Percentiles rank a stretch among this genome's conserved stretches.
Evolutionary conservation across 2,329 filamentous ascomycete genomes (phyloP).

Genomic region (Alternaria brassicae): DNA sequence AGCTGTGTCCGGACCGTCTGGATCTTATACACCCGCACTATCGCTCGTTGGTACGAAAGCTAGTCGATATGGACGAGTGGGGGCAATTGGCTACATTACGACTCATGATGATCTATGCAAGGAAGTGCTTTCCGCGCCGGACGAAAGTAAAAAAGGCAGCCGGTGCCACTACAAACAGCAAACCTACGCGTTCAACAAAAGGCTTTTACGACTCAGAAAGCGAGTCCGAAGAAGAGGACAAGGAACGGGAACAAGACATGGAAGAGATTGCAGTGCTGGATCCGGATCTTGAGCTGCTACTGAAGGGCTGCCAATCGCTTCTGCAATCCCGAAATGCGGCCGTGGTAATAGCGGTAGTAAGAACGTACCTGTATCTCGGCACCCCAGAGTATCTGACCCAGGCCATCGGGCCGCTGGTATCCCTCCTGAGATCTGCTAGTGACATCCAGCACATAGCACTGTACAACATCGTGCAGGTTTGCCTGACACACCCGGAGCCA

Average conservation of each 20-base stretch:
- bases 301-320: constrained; percentile 81
- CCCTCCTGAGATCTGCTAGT: constrained; percentile 80
- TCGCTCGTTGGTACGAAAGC: constrained; percentile 80
- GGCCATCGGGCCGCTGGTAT: constrained; percentile 83
- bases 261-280: constrained; percentile 71
- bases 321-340: constrained; percentile 92
- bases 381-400: constrained; percentile 76
- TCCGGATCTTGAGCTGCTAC: constrained; percentile 79
- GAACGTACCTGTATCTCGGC: constrained; percentile 85
- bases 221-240: constrained; percentile 52
- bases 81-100: constrained; percentile 84
- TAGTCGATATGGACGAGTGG: constrained; percentile 99
- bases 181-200: constrained; percentile 57
- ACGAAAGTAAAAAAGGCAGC: constrained; percentile 65
- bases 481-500: constrained; percentile 73
- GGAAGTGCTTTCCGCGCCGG: constrained; percentile 82
- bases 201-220: constrained; percentile 75
- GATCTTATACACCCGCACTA: constrained; percentile 94
- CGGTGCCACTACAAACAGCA: constrained; percentile 43
- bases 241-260: constrained; percentile 55
- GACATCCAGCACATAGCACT: constrained; percentile 91
- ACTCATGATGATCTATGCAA: constrained; percentile 82
- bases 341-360: constrained; percentile 85
- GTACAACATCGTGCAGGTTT: constrained; percentile 95
- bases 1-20: constrained; percentile 85